Evolutionary conservation across 352 stramenopile species (phyloP), one percentile per base, ranked within the genome.

Genomic region (Phytophthora macrochlamydospora): DNA sequence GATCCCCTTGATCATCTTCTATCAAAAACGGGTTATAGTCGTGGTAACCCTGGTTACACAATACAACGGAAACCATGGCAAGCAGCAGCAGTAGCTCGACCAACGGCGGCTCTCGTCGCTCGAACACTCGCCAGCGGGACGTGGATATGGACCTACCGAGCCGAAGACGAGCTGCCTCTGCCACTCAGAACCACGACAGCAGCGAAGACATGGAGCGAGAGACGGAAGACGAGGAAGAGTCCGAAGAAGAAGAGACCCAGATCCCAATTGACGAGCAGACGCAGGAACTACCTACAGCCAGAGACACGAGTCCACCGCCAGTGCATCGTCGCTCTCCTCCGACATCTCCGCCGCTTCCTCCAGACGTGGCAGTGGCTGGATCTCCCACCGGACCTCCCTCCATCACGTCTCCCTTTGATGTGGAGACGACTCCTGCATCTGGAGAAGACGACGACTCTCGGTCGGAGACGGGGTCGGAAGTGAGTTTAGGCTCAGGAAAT

Each of bases 1-100:
- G 58, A 99, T 98, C 59, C 96, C 97, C 80, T 99, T 99, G 68
- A 99, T 99, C 97, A 99, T 99, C 45, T 60, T 61, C 12, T 57
- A 58, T 43, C 6, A 31, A 31, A 51, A 29, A 24, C 18, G 18
- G 18, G 18, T 24, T 24, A 24, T 24, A 24, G 18, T 24, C 18
- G 18, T 24, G 18, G n/a, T 48, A 14, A 50, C 35, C 18, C 35
- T 18, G 33, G 8, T 40, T 43, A 56, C 37, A 5, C 37, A 51
- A 11, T 7, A 49, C 43, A 63, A 53, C 43, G 3, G 31, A 33
- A 64, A 32, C 24, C 33, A 75, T 75, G 67, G 40, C 54, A 24
- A 57, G 31, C 56, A 12, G 38, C 65, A 30, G 30, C 49, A n/a
- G 38, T 2, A 14, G 28, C 4, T 18, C 24, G 3, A 8, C n/a